A percentile compares a stretch with the other conserved stretches of the same genome.
phyloP scores from a whole-genome alignment of 169 alveolate species.

The Plasmodium yoelii region DNA sequence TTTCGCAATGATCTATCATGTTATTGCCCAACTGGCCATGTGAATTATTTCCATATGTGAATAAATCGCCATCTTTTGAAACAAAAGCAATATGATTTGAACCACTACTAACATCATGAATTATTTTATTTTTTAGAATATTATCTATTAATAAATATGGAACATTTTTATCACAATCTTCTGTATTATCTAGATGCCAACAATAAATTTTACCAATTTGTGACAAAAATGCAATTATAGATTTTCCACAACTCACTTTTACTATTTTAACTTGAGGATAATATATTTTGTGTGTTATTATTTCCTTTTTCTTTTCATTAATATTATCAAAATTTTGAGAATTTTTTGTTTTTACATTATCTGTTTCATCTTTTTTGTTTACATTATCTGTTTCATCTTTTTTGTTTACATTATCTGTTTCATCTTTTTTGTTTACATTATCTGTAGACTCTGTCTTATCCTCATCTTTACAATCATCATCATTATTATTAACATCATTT shows the following conservation, averaged over 20 bases:
- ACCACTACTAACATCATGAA: slow-evolving; percentile 71
- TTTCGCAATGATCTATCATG: too few relatives aligned
- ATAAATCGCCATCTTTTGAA: slow-evolving; percentile 70
- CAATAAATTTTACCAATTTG: slow-evolving; percentile 48
- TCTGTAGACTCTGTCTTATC: background rate
- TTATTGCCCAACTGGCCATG: slow-evolving; percentile 66
- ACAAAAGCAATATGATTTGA: slow-evolving; percentile 40
- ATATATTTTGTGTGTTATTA: slow-evolving; percentile 61
- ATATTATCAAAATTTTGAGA: background rate
- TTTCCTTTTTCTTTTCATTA: slow-evolving; percentile 32
- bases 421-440: background rate
- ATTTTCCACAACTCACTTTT: slow-evolving; percentile 69
- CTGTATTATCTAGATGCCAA: slow-evolving; percentile 55
- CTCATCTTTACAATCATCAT: background rate
- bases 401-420: background rate
- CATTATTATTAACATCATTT: slow-evolving; percentile 24
- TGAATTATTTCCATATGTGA: slow-evolving; percentile 65
- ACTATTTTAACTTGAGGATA: slow-evolving; percentile 65
- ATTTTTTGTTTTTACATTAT: too few relatives aligned
- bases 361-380: too few relatives aligned
- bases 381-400: background rate
- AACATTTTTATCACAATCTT: slow-evolving; percentile 64
- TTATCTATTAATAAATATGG: slow-evolving; percentile 36
- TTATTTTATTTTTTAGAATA: slow-evolving; percentile 48
- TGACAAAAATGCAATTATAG: slow-evolving; percentile 57